Base-by-base conservation (phyloP, 2,329 filamentous ascomycete genomes). In the Dactylonectria macrodidyma region DNA sequence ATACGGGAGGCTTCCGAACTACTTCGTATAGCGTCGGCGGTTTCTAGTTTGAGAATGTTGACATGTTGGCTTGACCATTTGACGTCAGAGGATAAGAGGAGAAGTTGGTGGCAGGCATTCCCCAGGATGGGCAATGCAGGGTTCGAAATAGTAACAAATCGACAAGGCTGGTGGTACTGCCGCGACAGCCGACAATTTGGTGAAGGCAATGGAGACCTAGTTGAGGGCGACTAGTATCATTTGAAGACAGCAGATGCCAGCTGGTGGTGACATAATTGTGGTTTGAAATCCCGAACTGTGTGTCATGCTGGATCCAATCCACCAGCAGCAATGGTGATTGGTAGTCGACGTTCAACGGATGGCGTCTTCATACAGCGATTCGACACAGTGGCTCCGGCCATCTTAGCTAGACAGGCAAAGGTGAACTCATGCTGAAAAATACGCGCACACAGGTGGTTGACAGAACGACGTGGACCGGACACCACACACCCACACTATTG, bases 101-200 rank as follows among this genome's bases (percentile, higher is more conserved):
- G 30, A 30, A 36, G n/a, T 30, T 26, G 38, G 26, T n/a, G 24
- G 58, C 54, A 65, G 51, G 66, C 63, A 67, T 66, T 66, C 41
- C 63, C 61, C 54, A 57, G 64, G 24, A 33, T 36, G 46, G 22
- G 50, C 46, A 44, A 59, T 63, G 55, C 67, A 63, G 41, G 58
- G 33, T 59, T 50, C 19, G 41, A 64, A 65, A 59, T 62, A 65
- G 57, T 62, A 65, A 48, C 56, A 61, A 47, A 38, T 60, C 30
- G 44, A 62, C 44, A 67, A 65, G 61, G 58, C 69, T 64, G 62
- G 41, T 46, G 62, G 41, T 46, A 59, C 62, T 67, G 50, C 61
- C 54, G 62, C 59, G 52, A 47, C 59, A 63, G 57, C 59, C 59
- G 50, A 58, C 46, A 58, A 30, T 26, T 46, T 47, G 36, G 38